Conservation (phyloP, 331 rosid species). For the Phaseolus coccineus region DNA sequence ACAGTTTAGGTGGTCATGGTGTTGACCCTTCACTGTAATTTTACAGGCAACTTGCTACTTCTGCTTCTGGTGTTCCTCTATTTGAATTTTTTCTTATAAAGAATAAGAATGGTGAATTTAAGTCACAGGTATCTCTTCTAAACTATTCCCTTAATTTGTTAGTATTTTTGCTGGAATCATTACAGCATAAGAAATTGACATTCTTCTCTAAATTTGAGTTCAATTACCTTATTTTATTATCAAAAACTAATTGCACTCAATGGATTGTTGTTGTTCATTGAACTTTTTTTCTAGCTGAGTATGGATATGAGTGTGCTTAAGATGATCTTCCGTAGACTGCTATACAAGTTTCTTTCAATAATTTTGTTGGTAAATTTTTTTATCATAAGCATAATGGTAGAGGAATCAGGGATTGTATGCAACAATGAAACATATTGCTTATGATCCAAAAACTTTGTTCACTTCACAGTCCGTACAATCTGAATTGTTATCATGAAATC, state of each 20-base stretch:
- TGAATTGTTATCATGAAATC: slow-evolving; percentile 1
- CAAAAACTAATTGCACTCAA: neutral
- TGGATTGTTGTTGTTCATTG: neutral
- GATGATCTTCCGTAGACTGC: slow-evolving; percentile 8
- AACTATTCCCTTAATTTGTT: neutral
- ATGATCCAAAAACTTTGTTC: neutral
- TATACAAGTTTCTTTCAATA: neutral
- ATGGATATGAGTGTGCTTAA: neutral
- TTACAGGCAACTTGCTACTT: slow-evolving; percentile 75
- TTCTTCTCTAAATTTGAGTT: neutral
- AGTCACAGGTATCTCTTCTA: slow-evolving; percentile 60
- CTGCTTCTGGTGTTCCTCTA: slow-evolving; percentile 75
- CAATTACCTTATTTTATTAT: neutral
- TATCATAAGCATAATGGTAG: neutral
- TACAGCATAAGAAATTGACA: slow-evolving; percentile 4
- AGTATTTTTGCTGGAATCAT: slow-evolving; percentile 1
- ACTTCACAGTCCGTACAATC: neutral
- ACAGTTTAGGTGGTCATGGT: slow-evolving; percentile 1
- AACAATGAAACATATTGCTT: slow-evolving; percentile 1
- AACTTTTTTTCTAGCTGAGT: neutral
- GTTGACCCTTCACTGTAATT: slow-evolving; percentile 27
- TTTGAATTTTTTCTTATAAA: slow-evolving; percentile 70
- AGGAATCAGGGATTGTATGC: slow-evolving; percentile 18
- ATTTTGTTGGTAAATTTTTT: neutral
- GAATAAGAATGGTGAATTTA: slow-evolving; percentile 68